These are phyloP conservation scores for Dryas alaskensis DNA, from an alignment of 306 rosid species.

Conservation along the genomic window DNA sequence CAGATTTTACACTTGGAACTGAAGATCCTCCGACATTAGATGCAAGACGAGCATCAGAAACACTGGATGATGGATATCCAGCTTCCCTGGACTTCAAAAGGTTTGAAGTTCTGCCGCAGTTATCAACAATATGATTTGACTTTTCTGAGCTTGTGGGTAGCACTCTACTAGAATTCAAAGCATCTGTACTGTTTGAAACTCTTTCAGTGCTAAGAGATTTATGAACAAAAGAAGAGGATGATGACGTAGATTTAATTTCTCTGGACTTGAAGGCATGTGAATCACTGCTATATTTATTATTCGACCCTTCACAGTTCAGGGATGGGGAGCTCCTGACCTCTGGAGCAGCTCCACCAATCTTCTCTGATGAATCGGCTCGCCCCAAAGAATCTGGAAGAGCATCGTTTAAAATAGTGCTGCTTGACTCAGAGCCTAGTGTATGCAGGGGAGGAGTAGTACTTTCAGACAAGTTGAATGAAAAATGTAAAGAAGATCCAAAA, in stretches of 20 bases:
- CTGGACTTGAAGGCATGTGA: conserved; percentile 35
- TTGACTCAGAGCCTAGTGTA: conserved; percentile 32
- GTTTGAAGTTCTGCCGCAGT: conserved; percentile 22
- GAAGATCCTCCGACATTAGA: conserved; percentile 38
- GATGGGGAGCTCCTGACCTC: conserved; percentile 31
- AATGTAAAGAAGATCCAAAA: conserved; percentile 36
- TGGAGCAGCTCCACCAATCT: conserved; percentile 24
- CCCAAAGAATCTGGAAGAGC: conserved; percentile 26
- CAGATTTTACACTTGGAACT: conserved; percentile 31
- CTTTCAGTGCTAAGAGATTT: conserved; percentile 27
- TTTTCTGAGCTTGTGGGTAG: conserved; percentile 34
- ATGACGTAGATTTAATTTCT: conserved; percentile 38
- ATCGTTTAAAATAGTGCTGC: conserved; percentile 26
- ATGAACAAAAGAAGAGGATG: conserved; percentile 26
- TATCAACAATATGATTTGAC: conserved; percentile 39
- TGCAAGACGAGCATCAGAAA: conserved; percentile 36
- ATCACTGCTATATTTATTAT: conserved; percentile 18
- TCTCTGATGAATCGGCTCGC: conserved; percentile 34
- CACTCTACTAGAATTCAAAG: conserved; percentile 36
- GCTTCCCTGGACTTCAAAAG: conserved; percentile 35
- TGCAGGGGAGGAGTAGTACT: conserved; percentile 36
- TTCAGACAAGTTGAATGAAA: conserved; percentile 35
- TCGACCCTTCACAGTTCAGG: conserved; percentile 31
- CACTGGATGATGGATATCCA: conserved; percentile 17
- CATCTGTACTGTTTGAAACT: conserved; percentile 34